Conservation (phyloP, 2,329 filamentous ascomycete species). For the Hypomyces rosellus region DNA sequence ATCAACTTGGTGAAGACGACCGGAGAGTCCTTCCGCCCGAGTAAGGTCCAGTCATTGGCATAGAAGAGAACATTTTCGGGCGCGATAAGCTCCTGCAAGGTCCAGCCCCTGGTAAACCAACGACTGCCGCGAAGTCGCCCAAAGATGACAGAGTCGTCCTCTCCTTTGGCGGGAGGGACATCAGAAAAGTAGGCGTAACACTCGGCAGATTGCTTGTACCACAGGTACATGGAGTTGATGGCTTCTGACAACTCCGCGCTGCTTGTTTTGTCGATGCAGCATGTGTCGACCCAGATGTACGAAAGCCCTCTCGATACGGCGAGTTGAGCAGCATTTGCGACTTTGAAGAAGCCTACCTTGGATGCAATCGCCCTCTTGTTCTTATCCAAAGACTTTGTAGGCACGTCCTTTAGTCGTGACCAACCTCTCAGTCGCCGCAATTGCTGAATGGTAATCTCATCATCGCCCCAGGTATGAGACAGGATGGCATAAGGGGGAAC, state of each 20-base stretch:
- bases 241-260: constrained; percentile 20
- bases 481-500: constrained; percentile 23
- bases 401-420: constrained; percentile 1
- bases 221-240: constrained; percentile 22
- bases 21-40: constrained; percentile 8
- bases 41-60: constrained; percentile 5
- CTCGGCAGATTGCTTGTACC: constrained; percentile 19
- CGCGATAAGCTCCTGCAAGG: constrained; percentile 15
- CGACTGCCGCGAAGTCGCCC: constrained; percentile 11
- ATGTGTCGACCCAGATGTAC: constrained; percentile 23
- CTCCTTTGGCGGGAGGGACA: constrained; percentile 7
- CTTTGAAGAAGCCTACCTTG: constrained; percentile 18
- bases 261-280: constrained; percentile 22
- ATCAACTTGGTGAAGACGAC: neutral
- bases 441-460: constrained; percentile 21
- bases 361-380: constrained; percentile 2
- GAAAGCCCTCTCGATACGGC: constrained; percentile 11
- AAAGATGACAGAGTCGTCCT: neutral
- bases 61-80: constrained; percentile 11
- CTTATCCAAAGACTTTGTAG: constrained; percentile 1
- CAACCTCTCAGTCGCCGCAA: constrained; percentile 9
- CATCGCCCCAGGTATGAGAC: constrained; percentile 24
- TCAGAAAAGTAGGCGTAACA: constrained; percentile 23
- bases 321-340: constrained; percentile 10
- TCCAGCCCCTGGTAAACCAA: constrained; percentile 20